These are phyloP conservation scores for Taiwanofungus camphoratus DNA, from an alignment of 1,284 basidiomycete species.

Conservation along the genomic window DNA sequence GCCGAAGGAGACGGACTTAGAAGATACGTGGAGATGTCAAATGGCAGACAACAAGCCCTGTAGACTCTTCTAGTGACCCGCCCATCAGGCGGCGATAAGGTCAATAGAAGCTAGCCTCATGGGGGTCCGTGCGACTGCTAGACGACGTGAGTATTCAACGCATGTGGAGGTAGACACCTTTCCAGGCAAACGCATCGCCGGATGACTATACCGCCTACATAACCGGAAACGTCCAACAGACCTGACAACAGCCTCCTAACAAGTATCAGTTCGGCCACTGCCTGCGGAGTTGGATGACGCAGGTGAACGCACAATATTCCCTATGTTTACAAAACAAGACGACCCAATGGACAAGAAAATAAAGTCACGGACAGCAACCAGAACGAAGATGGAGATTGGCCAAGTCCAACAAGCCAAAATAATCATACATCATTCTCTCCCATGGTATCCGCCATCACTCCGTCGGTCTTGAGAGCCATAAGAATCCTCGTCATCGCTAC, in stretches of 20 bases:
- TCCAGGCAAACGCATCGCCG: too few species aligned
- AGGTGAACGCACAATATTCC: constrained; percentile 3
- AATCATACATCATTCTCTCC: constrained; percentile 17
- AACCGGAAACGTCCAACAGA: too few species aligned
- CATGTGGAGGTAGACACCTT: background rate
- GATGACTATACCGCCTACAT: too few species aligned
- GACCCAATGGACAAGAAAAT: constrained; percentile 4
- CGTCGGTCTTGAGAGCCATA: constrained; percentile 29
- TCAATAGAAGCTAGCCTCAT: background rate
- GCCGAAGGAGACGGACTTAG: too few species aligned
- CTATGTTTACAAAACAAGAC: constrained; percentile 4
- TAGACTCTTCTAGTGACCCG: background rate
- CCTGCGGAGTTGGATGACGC: too few species aligned
- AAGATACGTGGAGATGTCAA: too few species aligned
- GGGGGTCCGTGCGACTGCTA: background rate
- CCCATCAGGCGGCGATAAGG: background rate
- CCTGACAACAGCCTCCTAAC: too few species aligned
- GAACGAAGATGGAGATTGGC: constrained; percentile 2
- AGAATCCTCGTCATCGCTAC: constrained; percentile 31
- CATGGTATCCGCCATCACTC: constrained; percentile 26
- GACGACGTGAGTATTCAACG: background rate
- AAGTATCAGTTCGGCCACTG: background rate
- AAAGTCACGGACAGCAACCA: constrained; percentile 6
- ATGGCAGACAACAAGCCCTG: background rate
- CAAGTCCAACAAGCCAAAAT: constrained; percentile 5